Evolutionary conservation across 352 stramenopile genomes (phyloP), one percentile per base, ranked within the genome.

Genomic region (Globisporangium camurandrum): DNA sequence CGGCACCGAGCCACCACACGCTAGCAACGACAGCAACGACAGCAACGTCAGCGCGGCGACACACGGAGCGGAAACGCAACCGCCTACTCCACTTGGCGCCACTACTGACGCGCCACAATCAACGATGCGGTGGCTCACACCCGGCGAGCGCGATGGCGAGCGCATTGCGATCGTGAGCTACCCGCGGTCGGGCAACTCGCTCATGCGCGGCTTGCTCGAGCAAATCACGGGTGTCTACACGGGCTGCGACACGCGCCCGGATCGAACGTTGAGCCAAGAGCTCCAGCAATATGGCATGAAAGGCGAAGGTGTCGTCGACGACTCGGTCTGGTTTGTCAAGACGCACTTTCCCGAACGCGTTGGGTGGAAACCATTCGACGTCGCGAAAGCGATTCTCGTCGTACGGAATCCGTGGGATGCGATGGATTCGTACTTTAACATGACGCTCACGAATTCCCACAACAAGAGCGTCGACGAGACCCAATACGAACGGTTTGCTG

Each of bases 371-470:
- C 61, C 60, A 19, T 87, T 88, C 60, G 70, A 57, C 34, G 67
- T 70, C 33, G 66, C 88, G 49, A 92, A 92, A 46, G 76, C 79
- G n/a, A 91, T 94, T 51, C 64, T 94, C 14, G 81, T 94, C 9
- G 81, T 94, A 52, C 82, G 96, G 39, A 99, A 99, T 66, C 96
- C 96, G 1, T 99, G 95, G 78, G 96, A 99, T 82, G 89, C 95
- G 23, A 98, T 99, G 66, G 94, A 99, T 56, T 98, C 94, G 43
- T 99, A 99, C 71, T 99, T 98, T 63, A 98, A 99, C 70, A 95
- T 99, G 76, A 95, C 84, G 43, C 69, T 97, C 46, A 97, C 90
- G 17, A 96, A 97, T 61, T 92, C 86, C 44, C 90, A 97, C 72
- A 93, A 94, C 61, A 88, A 93, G 67, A 97, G 85, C 34, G 45